Conservation (phyloP, 2,329 filamentous ascomycete species). For the Pseudogymnoascus sp. region DNA sequence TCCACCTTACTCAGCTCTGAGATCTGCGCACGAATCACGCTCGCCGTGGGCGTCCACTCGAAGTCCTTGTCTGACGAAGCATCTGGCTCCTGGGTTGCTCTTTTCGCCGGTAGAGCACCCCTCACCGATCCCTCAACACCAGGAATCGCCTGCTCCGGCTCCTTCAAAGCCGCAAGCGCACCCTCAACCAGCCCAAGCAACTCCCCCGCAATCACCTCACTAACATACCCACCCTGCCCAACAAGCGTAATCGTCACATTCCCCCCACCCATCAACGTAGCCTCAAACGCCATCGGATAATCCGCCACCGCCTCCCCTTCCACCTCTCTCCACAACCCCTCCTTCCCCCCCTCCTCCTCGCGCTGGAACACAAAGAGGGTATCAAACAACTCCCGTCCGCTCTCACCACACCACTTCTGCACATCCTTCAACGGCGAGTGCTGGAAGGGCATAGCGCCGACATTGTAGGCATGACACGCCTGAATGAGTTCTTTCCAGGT, state of each 20-base stretch:
- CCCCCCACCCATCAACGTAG: conserved; percentile 37
- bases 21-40: conserved; percentile 51
- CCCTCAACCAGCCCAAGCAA: not conserved
- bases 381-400: conserved; percentile 60
- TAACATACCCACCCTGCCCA: not conserved
- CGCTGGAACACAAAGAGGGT: conserved; percentile 75
- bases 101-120: not conserved
- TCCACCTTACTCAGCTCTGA: conserved; percentile 51
- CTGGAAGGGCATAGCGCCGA: conserved; percentile 61
- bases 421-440: conserved; percentile 73
- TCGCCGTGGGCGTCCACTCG: conserved; percentile 50
- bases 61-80: conserved; percentile 32
- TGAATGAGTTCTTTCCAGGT: conserved; percentile 54
- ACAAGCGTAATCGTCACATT: not conserved
- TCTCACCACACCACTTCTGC: conserved; percentile 63
- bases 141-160: not conserved
- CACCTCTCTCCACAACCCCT: conserved; percentile 46
- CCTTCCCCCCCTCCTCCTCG: conserved; percentile 28
- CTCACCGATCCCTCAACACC: not conserved
- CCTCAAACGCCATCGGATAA: conserved; percentile 65
- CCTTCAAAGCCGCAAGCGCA: not conserved
- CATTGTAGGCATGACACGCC: conserved; percentile 63
- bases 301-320: conserved; percentile 38
- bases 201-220: not conserved
- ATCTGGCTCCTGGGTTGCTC: not conserved